These are phyloP conservation scores for Arxiozyma telluris DNA, from an alignment of 1,139 yeast species.

Conservation along the genomic window DNA sequence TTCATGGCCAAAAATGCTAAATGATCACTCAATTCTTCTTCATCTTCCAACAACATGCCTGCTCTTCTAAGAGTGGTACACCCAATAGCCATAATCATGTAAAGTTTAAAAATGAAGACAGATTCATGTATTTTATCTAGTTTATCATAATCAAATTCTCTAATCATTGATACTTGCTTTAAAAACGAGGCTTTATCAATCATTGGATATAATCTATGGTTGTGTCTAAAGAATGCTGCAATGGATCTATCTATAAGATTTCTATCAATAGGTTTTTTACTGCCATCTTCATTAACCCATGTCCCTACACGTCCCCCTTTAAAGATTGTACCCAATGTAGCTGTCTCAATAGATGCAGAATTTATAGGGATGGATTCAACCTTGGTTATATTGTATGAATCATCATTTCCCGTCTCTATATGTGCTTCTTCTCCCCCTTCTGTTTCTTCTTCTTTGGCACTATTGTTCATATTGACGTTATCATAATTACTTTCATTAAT, in stretches of 20 bases:
- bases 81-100: conserved; percentile 43
- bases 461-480: not conserved
- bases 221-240: conserved; percentile 38
- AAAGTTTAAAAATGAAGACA: conserved; percentile 35
- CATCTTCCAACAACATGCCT: conserved; percentile 31
- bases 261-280: conserved; percentile 21
- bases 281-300: conserved; percentile 17
- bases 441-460: not conserved
- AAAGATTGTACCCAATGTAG: conserved; percentile 23
- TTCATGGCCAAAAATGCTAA: conserved; percentile 33
- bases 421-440: no score
- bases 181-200: conserved; percentile 35
- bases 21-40: conserved; percentile 31
- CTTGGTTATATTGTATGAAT: conserved; percentile 11
- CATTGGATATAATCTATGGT: conserved; percentile 38
- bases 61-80: conserved; percentile 39
- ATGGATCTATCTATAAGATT: conserved; percentile 28
- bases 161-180: conserved; percentile 29
- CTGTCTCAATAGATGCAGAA: conserved; percentile 25
- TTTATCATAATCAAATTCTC: conserved; percentile 24
- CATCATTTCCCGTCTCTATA: not conserved
- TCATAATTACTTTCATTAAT: not conserved
- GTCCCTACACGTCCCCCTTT: conserved; percentile 23
- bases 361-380: conserved; percentile 22
- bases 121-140: conserved; percentile 18